A percentile compares a stretch with the other conserved stretches of the same genome.
These are phyloP conservation scores for Ogataea trehaloabstinens DNA, from an alignment of 805 yeast genomes.

Conservation along the genomic window DNA sequence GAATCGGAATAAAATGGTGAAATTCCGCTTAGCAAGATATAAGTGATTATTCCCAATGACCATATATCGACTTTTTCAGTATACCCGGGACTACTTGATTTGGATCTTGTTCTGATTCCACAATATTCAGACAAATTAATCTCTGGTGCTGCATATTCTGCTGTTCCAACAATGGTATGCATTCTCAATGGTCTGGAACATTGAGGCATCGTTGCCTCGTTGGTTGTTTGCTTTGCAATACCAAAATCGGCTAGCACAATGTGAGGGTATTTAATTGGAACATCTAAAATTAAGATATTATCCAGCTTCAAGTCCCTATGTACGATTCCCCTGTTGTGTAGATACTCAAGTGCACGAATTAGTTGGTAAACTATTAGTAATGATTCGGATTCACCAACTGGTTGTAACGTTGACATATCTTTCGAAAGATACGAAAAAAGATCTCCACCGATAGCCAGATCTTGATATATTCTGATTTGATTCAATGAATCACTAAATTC, in stretches of 20 bases:
- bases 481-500: slow-evolving; percentile 63
- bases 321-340: slow-evolving; percentile 53
- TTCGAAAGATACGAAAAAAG: slow-evolving; percentile 84
- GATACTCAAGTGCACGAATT: slow-evolving; percentile 51
- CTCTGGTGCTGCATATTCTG: slow-evolving; percentile 74
- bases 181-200: slow-evolving; percentile 25
- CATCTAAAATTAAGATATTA: slow-evolving; percentile 57
- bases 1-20: slow-evolving; percentile 56
- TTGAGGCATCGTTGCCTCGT: slow-evolving; percentile 13
- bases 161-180: slow-evolving; percentile 42
- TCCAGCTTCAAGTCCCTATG: slow-evolving; percentile 70
- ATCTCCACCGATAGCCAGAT: slow-evolving; percentile 96
- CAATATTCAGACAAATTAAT: slow-evolving; percentile 40
- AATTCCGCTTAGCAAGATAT: slow-evolving; percentile 59
- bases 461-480: slow-evolving; percentile 86
- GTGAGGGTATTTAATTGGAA: slow-evolving; percentile 51
- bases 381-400: slow-evolving; percentile 54
- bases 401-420: slow-evolving; percentile 41
- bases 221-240: slow-evolving; percentile 31
- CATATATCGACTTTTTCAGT: slow-evolving; percentile 62
- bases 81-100: slow-evolving; percentile 38
- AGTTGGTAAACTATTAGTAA: slow-evolving; percentile 55
- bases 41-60: slow-evolving; percentile 64
- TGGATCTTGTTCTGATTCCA: neutral
- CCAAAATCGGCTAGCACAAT: slow-evolving; percentile 72